phyloP scores from a whole-genome alignment of 1,284 basidiomycete genomes.

The Moesziomyces globuligerus region DNA sequence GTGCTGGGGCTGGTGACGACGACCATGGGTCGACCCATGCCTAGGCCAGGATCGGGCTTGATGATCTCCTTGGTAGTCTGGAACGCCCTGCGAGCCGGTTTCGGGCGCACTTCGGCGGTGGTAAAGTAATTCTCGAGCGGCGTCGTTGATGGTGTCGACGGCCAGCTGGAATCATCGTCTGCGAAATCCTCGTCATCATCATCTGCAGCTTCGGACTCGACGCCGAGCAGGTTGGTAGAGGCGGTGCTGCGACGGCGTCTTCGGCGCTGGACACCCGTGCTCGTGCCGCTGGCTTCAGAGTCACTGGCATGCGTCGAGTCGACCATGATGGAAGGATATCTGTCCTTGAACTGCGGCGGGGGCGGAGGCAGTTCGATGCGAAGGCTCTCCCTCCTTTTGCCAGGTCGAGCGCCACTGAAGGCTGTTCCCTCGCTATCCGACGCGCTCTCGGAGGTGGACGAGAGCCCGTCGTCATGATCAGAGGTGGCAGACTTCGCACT shows the following conservation, averaged over 20 bases:
- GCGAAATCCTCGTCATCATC: slow-evolving; percentile 26
- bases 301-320: slow-evolving; percentile 39
- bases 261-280: slow-evolving; percentile 1
- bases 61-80: slow-evolving; percentile 43
- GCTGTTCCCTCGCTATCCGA: slow-evolving; percentile 16
- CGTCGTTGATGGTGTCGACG: slow-evolving; percentile 43
- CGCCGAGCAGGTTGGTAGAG: slow-evolving; percentile 18
- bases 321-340: slow-evolving; percentile 37
- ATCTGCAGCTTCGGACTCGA: slow-evolving; percentile 7
- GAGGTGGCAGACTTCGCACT: slow-evolving; percentile 35
- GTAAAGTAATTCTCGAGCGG: slow-evolving; percentile 43
- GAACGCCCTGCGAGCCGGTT: slow-evolving; percentile 3
- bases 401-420: neutral
- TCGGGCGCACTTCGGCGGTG: slow-evolving; percentile 6
- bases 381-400: slow-evolving; percentile 29
- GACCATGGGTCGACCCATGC: slow-evolving; percentile 43
- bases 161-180: slow-evolving; percentile 50
- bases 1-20: slow-evolving; percentile 46
- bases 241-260: slow-evolving; percentile 28
- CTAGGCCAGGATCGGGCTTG: slow-evolving; percentile 11
- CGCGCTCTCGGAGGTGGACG: slow-evolving; percentile 11
- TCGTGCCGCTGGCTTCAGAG: slow-evolving; percentile 23
- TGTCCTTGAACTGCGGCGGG: slow-evolving; percentile 32
- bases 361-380: slow-evolving; percentile 43
- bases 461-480: slow-evolving; percentile 16